A percentile compares a stretch with the other conserved stretches of the same genome.
These are phyloP conservation scores for Sequoia sempervirens DNA, from an alignment of 75 land plant species.

Conservation along the genomic window DNA sequence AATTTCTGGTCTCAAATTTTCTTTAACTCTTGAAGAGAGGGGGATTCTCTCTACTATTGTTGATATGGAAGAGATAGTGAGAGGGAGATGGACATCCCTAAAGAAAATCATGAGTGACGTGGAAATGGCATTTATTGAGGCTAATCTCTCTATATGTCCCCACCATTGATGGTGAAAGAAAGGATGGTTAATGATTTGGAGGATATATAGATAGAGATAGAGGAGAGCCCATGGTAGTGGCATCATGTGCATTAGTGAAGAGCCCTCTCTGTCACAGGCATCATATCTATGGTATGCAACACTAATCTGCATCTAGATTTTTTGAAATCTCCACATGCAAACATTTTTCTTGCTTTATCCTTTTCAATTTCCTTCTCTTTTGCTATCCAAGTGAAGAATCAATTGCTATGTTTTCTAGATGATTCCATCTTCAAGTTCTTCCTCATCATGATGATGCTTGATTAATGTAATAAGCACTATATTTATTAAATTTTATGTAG, in stretches of 20 bases:
- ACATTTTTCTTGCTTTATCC: background rate
- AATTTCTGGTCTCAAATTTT: no score
- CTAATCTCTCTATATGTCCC: slow-evolving; percentile 28
- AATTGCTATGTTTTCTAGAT: background rate
- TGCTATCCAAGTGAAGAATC: no score
- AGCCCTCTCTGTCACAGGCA: slow-evolving; percentile 67
- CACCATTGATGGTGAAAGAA: background rate
- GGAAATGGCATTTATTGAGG: slow-evolving; percentile 80
- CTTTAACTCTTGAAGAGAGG: no score
- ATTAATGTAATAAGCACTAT: background rate
- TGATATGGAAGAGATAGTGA: background rate
- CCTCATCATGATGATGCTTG: background rate
- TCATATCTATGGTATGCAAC: slow-evolving; percentile 53
- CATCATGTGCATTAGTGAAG: slow-evolving; percentile 29
- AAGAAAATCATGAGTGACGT: slow-evolving; percentile 72
- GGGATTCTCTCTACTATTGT: no score
- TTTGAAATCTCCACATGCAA: no score
- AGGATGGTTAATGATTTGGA: slow-evolving; percentile 28
- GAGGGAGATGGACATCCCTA: slow-evolving; percentile 27
- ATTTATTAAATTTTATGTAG: no score
- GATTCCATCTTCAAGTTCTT: background rate
- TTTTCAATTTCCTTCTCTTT: background rate
- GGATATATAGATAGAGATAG: slow-evolving; percentile 12
- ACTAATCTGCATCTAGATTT: no score
- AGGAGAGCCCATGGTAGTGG: slow-evolving; percentile 24